Percentiles rank a stretch among this genome's conserved stretches.
phyloP scores from a whole-genome alignment of 345 rosid genomes.

The Acer saccharum region DNA sequence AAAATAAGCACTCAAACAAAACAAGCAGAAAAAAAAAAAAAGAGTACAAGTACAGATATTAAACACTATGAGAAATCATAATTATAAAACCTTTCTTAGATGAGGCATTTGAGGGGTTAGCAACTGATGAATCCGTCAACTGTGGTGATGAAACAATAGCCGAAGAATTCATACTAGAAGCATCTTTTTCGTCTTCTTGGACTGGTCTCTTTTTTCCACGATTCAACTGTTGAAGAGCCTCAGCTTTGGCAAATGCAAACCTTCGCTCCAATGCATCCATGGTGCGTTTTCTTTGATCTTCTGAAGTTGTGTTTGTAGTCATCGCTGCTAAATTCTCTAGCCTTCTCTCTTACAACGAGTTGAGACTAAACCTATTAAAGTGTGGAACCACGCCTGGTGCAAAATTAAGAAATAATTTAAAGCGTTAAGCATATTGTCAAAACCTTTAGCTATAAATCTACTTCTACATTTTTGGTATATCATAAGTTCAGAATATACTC shows the following conservation, averaged over 20 bases:
- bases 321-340: conserved; percentile 13
- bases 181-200: conserved; percentile 22
- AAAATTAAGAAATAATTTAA: not conserved
- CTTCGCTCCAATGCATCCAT: conserved; percentile 66
- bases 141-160: conserved; percentile 18
- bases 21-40: not conserved
- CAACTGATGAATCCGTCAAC: conserved; percentile 24
- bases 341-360: not conserved
- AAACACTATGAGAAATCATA: not conserved
- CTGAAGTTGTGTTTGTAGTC: conserved; percentile 14
- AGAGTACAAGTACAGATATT: not conserved
- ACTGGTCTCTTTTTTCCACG: conserved; percentile 32
- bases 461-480: too few relatives aligned
- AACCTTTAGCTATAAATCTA: too few relatives aligned
- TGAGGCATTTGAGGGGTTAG: conserved; percentile 17
- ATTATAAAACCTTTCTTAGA: conserved; percentile 38
- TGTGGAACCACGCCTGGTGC: not conserved
- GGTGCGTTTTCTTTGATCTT: conserved; percentile 49
- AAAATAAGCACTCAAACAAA: not conserved
- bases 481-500: too few relatives aligned
- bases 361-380: not conserved
- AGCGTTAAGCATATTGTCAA: too few relatives aligned
- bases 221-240: conserved; percentile 50
- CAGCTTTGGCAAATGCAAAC: conserved; percentile 57
- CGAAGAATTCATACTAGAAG: conserved; percentile 7